Evolutionary conservation across 495 filamentous ascomycete genomes (phyloP), one percentile per base, ranked within the genome.

Genomic region (Parachaetomium inaequale): DNA sequence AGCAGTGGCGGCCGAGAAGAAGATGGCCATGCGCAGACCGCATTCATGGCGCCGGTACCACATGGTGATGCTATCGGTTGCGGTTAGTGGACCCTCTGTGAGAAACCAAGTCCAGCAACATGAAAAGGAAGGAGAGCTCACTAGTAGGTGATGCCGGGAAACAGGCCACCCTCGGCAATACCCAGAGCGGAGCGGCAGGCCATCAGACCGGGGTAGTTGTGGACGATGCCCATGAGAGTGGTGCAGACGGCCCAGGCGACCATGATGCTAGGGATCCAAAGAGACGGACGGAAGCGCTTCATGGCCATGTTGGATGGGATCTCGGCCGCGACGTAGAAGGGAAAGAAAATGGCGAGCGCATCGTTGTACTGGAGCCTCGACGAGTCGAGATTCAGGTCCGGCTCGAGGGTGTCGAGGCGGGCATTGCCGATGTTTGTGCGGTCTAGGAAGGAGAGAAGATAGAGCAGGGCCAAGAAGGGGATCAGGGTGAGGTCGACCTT

Each of bases 371-470:
- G 82, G 19, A 78, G 73, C 12, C 76, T 64, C 1, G 75, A 78
- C 8, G 57, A n/a, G 52, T 63, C 51, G 81, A 94, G 86, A n/a
- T 66, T 58, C 6, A 93, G 77, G 59, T 85, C 81, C 43, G 76
- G 72, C 60, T 86, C 74, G 14, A 94, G 76, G 32, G 85, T 84
- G 60, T 83, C 87, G 46, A 93, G 82, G 66, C 89, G 89, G 21
- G 90, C 91, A 76, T 95, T 95, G 45, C 90, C 91, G 55, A 92
- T 88, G 72, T 88, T 89, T 23, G 82, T 79, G 69, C 90, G 81
- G 71, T 92, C 90, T 15, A 94, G 79, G 72, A 94, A 95, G 17
- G 86, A 86, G n/a, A 88, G 80, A 65, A 84, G 70, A 57, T 83
- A 84, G 25, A 85, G 70, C 14, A 84, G 63, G 15, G 81, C 72